Evolutionary conservation across 257 asterid species (phyloP).

Genomic region (Plantago elongata): DNA sequence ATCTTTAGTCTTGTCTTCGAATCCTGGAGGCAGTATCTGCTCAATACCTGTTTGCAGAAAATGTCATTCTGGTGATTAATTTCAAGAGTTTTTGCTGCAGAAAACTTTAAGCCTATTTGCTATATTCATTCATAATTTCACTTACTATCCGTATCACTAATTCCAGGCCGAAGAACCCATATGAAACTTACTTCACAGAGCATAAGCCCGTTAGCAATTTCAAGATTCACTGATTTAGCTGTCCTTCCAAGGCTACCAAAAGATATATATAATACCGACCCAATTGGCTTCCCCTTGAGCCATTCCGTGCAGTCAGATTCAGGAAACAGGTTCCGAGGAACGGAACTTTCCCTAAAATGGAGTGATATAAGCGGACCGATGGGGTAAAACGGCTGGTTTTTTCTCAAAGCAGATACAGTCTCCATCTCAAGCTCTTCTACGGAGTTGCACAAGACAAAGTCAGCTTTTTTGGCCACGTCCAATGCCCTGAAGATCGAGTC

Average conservation of each 20-base stretch:
- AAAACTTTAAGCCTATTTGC: too few species aligned
- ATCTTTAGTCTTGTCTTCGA: conserved; percentile 12
- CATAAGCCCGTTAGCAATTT: conserved; percentile 43
- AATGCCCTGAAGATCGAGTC: conserved; percentile 37
- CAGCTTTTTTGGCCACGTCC: conserved; percentile 37
- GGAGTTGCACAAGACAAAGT: conserved; percentile 54
- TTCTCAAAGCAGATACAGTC: conserved; percentile 32
- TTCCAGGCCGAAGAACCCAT: conserved; percentile 58
- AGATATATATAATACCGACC: conserved; percentile 55
- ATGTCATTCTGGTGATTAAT: too few species aligned
- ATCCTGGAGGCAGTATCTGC: conserved; percentile 18
- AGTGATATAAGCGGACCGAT: conserved; percentile 50
- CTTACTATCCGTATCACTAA: conserved; percentile 11
- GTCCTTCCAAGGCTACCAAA: conserved; percentile 45
- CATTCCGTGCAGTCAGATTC: conserved; percentile 42
- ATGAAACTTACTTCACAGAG: conserved; percentile 46
- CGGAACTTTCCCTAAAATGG: not conserved
- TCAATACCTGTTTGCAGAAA: too few species aligned
- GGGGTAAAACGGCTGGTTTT: conserved; percentile 37
- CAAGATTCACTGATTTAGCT: conserved; percentile 28
- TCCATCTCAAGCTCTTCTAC: conserved; percentile 52
- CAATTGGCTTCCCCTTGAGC: conserved; percentile 39
- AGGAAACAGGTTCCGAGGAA: conserved; percentile 33
- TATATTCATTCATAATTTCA: not conserved
- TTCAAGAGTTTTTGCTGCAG: too few species aligned